These are phyloP conservation scores for Paspalum vaginatum DNA, from an alignment of 176 grass and related monocot genomes.

Conservation along the genomic window DNA sequence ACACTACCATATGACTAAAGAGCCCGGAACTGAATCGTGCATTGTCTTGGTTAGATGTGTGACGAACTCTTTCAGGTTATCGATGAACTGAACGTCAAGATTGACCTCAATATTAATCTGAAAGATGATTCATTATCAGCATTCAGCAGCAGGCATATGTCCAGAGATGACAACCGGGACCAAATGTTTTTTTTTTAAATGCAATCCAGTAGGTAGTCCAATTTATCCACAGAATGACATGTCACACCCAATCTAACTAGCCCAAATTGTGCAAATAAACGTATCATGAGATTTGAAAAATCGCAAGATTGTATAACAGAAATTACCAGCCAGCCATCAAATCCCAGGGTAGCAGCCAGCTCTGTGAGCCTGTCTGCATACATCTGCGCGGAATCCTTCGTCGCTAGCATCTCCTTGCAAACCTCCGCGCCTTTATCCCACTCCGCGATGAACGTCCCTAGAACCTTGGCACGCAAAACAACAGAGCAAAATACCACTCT, in stretches of 20 bases:
- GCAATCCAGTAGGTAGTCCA: background rate
- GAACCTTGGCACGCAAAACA: conserved; percentile 51
- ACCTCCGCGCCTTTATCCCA: conserved; percentile 68
- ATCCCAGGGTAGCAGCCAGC: conserved; percentile 65
- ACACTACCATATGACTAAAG: conserved; percentile 86
- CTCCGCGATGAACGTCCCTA: conserved; percentile 82
- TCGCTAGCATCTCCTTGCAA: conserved; percentile 68
- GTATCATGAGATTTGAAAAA: too few relatives aligned
- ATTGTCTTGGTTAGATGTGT: conserved; percentile 75
- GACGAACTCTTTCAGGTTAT: conserved; percentile 89
- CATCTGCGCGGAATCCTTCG: conserved; percentile 72
- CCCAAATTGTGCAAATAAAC: too few relatives aligned
- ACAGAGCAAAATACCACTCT: background rate
- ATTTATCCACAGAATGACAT: background rate
- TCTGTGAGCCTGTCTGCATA: conserved; percentile 81
- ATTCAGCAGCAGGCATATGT: conserved; percentile 10
- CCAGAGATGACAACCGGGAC: background rate
- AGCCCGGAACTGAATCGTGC: conserved; percentile 73
- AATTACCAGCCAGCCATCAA: conserved; percentile 97
- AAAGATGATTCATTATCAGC: conserved; percentile 52
- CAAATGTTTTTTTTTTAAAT: too few relatives aligned
- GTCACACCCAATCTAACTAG: background rate
- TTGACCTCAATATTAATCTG: conserved; percentile 90
- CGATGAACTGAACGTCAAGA: conserved; percentile 58
- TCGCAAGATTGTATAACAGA: background rate